Percentiles rank a stretch among this genome's conserved stretches.
phyloP scores from a whole-genome alignment of 257 asterid genomes.

The Scutellaria barbata region DNA sequence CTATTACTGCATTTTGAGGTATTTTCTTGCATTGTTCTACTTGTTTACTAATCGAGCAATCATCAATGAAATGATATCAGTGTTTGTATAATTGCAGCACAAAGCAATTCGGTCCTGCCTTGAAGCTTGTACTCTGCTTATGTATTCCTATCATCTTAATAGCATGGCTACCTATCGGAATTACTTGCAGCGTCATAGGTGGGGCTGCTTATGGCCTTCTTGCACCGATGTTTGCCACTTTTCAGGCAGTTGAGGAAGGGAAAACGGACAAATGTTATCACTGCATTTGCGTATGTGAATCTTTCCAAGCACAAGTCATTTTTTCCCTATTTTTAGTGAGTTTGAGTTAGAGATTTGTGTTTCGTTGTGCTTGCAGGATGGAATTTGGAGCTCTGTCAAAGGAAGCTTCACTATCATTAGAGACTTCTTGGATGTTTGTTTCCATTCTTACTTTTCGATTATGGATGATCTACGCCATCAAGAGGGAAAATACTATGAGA shows the following conservation, averaged over 20 bases:
- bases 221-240: constrained; percentile 83
- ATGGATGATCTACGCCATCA: constrained; percentile 70
- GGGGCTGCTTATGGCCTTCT: constrained; percentile 88
- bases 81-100: constrained; percentile 56
- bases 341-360: constrained; percentile 3
- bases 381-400: constrained; percentile 69
- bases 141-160: constrained; percentile 49
- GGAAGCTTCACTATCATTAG: constrained; percentile 76
- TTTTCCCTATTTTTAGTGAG: constrained; percentile 26
- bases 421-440: constrained; percentile 78
- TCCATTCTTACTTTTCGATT: constrained; percentile 70
- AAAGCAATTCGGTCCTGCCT: constrained; percentile 70
- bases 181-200: constrained; percentile 54
- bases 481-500: constrained; percentile 76
- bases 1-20: constrained; percentile 79
- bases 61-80: constrained; percentile 2
- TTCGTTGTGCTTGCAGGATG: constrained; percentile 70
- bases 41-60: constrained; percentile 25
- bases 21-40: constrained; percentile 19
- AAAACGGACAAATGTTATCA: constrained; percentile 65
- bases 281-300: constrained; percentile 66
- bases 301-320: background rate
- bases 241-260: constrained; percentile 80
- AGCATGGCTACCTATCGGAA: constrained; percentile 69
- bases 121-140: constrained; percentile 66